These are phyloP conservation scores for Ascochyta viciae-villosae DNA, from an alignment of 2,329 filamentous ascomycete species.

Conservation along the genomic window DNA sequence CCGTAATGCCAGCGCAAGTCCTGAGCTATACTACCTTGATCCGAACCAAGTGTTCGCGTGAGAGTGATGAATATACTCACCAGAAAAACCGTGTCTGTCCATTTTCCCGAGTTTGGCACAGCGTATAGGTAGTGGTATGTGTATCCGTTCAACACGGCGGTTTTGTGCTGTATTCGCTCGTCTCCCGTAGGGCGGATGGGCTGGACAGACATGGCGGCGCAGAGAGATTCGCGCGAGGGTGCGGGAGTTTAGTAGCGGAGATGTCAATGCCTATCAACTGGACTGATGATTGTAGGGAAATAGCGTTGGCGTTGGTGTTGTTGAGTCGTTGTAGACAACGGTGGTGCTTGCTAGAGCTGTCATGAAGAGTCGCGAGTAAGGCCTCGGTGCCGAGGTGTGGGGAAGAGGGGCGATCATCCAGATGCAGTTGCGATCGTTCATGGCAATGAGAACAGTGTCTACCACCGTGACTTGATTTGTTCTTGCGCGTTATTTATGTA, in stretches of 20 bases:
- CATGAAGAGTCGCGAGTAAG: slow-evolving; percentile 6
- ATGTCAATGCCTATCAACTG: background rate
- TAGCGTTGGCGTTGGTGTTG: background rate
- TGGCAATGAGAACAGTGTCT: no score
- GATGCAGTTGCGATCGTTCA: background rate
- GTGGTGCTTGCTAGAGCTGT: background rate
- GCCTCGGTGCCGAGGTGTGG: slow-evolving; percentile 21
- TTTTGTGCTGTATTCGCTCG: slow-evolving; percentile 69
- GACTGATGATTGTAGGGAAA: background rate
- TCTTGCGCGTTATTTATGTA: no score
- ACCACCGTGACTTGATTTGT: no score
- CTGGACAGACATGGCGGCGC: slow-evolving; percentile 50
- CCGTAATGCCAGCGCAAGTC: background rate
- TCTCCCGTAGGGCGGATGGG: slow-evolving; percentile 71
- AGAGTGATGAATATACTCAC: slow-evolving; percentile 40
- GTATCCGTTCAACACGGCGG: slow-evolving; percentile 69
- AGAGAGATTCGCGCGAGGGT: background rate
- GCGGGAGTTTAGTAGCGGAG: background rate
- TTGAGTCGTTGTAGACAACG: background rate
- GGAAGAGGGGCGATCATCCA: slow-evolving; percentile 2
- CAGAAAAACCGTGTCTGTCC: slow-evolving; percentile 62
- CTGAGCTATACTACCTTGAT: no score
- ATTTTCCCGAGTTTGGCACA: slow-evolving; percentile 52
- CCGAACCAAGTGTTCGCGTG: background rate
- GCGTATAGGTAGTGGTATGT: slow-evolving; percentile 71